Base-by-base conservation (phyloP, 192 early-diverging fungal genomes). In the Geranomyces variabilis region DNA sequence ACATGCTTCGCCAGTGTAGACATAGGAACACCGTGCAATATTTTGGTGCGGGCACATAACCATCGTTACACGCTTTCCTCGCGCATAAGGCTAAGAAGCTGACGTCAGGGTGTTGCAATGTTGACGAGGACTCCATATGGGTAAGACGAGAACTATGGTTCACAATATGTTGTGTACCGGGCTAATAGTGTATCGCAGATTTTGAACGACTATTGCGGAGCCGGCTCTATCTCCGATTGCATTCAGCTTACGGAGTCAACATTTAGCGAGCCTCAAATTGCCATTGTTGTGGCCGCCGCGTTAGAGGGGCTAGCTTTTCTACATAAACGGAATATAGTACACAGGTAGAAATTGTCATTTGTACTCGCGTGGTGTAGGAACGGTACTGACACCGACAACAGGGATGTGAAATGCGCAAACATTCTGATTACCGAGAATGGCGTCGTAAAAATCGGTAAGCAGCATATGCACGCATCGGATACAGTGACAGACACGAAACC, bases 21-120 rank as follows among this genome's bases (percentile, higher is more conserved):
- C 82, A 85, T 60, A 44, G 47, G 13, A 85, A 85, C 59, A 81
- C 74, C 34, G 84, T 85, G 0, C 80, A 86, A 22, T 80, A 82
- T 51, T 82, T 69, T 71, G 84, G 66, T 66, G 51, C 51, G 51
- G 24, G 51, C 3, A 53, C 19, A 9, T 24, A 3, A 26, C 4
- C 3, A 4, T 17, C 51, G 24, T 53, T 53, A 15, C 51, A 24
- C 19, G 15, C 51, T 53, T 26, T 10, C 36, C 36, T 41, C 36
- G 36, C 10, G 36, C 36, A 10, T 10, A 41, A 41, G 3, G 36
- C 36, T 41, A 41, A 41, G 36, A 26, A 14, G 14, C 59, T 61
- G 21, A 14, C 45, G 31, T 47, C 2, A 66, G 64, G 67, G 13
- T 70, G 69, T 29, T 59, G 8, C 31, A 70, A 61, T 41, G 69